Conservation (phyloP, 352 stramenopile species). For the Phytophthora meadii region DNA sequence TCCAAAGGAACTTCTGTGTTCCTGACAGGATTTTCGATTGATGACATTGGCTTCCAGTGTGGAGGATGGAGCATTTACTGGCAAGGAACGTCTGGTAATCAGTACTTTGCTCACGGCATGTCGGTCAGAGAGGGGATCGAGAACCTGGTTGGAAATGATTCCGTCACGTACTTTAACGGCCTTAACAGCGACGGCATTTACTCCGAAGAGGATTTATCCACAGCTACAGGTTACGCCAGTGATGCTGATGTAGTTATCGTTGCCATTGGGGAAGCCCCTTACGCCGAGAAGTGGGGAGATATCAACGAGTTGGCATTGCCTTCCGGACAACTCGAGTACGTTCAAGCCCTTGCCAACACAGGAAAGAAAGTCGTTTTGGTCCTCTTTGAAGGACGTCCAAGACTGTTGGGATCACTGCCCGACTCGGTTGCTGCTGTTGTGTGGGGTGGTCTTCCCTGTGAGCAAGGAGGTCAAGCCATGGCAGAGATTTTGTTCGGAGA, state of each 20-base stretch:
- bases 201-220: conserved; percentile 33
- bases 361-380: conserved; percentile 73
- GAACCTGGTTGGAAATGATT: conserved; percentile 23
- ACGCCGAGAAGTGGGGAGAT: conserved; percentile 80
- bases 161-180: conserved; percentile 47
- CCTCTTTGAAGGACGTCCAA: conserved; percentile 70
- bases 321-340: conserved; percentile 70
- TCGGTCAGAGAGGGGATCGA: conserved; percentile 42
- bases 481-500: conserved; percentile 82
- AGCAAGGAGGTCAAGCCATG: conserved; percentile 83
- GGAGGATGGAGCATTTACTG: conserved; percentile 85
- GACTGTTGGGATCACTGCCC: conserved; percentile 58
- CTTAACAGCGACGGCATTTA: conserved; percentile 33
- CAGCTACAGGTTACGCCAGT: conserved; percentile 23
- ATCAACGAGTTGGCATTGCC: conserved; percentile 76
- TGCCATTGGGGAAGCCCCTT: conserved; percentile 45
- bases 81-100: conserved; percentile 77
- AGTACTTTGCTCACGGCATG: conserved; percentile 51
- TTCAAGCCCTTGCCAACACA: conserved; percentile 62
- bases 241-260: conserved; percentile 35
- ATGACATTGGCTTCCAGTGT: conserved; percentile 69
- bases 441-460: conserved; percentile 71
- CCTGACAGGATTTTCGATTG: conserved; percentile 58
- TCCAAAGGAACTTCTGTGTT: conserved; percentile 45
- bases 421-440: conserved; percentile 76